A percentile compares a stretch with the other conserved stretches of the same genome.
Evolutionary conservation across 306 rosid species (phyloP).

Genomic region (Astragalus membranaceus): DNA sequence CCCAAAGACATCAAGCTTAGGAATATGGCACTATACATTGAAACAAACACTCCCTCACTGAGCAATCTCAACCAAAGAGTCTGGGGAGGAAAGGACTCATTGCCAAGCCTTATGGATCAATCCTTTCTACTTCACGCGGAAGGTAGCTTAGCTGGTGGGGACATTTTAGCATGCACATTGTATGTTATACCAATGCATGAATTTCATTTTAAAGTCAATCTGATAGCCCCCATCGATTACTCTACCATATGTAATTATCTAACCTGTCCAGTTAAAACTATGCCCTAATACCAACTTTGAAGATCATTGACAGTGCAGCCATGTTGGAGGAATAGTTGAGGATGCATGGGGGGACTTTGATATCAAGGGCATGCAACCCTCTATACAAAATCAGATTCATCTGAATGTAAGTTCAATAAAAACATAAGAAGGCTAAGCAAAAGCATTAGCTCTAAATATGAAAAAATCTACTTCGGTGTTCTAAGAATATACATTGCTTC

Average conservation of each 20-base stretch:
- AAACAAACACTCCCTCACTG: too few relatives aligned
- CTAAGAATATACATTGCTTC: slow-evolving; percentile 41
- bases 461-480: slow-evolving; percentile 21
- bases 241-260: not conserved
- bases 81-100: not conserved
- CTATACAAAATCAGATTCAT: not conserved
- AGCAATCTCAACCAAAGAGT: too few relatives aligned
- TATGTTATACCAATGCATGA: not conserved
- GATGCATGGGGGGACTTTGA: not conserved
- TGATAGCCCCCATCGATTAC: not conserved
- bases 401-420: not conserved
- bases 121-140: not conserved
- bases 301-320: not conserved
- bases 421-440: not conserved
- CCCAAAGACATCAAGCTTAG: too few relatives aligned
- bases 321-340: not conserved
- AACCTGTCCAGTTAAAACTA: not conserved
- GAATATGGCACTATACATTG: too few relatives aligned
- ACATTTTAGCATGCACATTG: not conserved
- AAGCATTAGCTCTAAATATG: not conserved
- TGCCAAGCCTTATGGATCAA: not conserved
- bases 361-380: slow-evolving; percentile 2
- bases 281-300: not conserved
- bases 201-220: too few relatives aligned
- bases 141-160: not conserved